Evolutionary conservation across 306 rosid species (phyloP), one percentile per base, ranked within the genome.

Genomic region (Vigna radiata): DNA sequence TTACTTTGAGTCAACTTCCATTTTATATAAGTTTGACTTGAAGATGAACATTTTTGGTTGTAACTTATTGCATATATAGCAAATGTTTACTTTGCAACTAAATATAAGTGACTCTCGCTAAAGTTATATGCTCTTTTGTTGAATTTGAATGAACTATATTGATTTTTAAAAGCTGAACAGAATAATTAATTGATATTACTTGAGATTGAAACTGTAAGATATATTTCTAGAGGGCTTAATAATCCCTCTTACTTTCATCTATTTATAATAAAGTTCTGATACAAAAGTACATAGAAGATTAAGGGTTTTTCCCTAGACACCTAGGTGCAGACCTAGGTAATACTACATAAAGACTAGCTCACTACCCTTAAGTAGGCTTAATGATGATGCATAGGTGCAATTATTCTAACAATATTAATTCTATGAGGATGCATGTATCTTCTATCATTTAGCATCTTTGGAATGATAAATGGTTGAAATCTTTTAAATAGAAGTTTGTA

Each of bases 381-480:
- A 21, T 21, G 23, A 21, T 21, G 23, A 1, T 21, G 23, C 23
- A 21, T 21, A 21, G 23, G 23, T 21, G 23, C 23, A 21, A 1
- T 21, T 21, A 21, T 21, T 21, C 23, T 21, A 21, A 1, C 23
- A 21, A 21, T 21, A 21, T 25, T 77, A 36, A 18, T 78, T 72
- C 69, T 55, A 3, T 74, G 72, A 29, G 60, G 71, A 63, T 50
- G 46, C 27, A 2, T 36, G 48, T 61, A 64, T 77, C 70, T 70
- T 65, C 68, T 63, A 54, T 54, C 11, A 27, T 48, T 72, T 39
- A 18, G 29, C 17, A 31, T 54, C 69, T 55, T 75, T 63, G 58
- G 55, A 44, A 31, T 31, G 21, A 23, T 19, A 70, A 62, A 15
- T 61, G 46, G 15, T 53, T 33, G 25, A 48, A 25, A 41, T 52